These are phyloP conservation scores for Mycosphaerella sp. DNA, from an alignment of 2,329 filamentous ascomycete genomes.

Conservation along the genomic window DNA sequence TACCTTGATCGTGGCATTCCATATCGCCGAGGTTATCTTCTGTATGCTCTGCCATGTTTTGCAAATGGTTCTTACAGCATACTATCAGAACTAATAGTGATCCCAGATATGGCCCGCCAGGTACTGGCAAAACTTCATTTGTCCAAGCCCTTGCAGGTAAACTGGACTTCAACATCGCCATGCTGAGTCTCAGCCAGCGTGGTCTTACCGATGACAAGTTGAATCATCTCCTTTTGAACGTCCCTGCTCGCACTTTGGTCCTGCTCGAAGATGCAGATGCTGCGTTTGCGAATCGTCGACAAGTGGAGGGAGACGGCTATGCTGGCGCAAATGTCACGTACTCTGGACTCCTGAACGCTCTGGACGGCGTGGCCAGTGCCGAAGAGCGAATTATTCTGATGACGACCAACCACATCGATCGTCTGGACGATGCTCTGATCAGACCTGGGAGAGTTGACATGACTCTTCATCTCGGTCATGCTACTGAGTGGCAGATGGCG, in stretches of 20 bases:
- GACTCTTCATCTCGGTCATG: constrained; percentile 83
- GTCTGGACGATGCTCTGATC: constrained; percentile 81
- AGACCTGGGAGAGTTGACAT: constrained; percentile 90
- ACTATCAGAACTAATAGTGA: not conserved
- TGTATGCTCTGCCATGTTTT: constrained; percentile 40
- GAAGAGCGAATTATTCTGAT: constrained; percentile 92
- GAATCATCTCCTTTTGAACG: constrained; percentile 76
- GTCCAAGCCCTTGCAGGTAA: constrained; percentile 93
- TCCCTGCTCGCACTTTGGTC: constrained; percentile 75
- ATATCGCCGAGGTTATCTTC: constrained; percentile 79
- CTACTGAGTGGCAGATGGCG: constrained; percentile 74
- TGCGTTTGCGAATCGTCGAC: constrained; percentile 75
- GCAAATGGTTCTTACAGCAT: not conserved
- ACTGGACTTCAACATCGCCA: constrained; percentile 84
- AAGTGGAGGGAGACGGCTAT: constrained; percentile 75
- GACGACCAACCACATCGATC: constrained; percentile 89
- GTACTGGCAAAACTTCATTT: constrained; percentile 91
- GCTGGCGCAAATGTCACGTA: constrained; percentile 86
- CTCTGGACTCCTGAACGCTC: constrained; percentile 66
- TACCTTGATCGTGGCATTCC: constrained; percentile 93
- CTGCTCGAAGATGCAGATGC: constrained; percentile 87
- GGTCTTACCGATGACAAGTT: constrained; percentile 86
- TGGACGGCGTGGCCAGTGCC: constrained; percentile 85
- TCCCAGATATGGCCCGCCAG: constrained; percentile 63
- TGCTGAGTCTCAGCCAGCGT: constrained; percentile 83